These are phyloP conservation scores for Cladophialophora psammophila DNA, from an alignment of 2,329 filamentous ascomycete species.

Conservation along the genomic window DNA sequence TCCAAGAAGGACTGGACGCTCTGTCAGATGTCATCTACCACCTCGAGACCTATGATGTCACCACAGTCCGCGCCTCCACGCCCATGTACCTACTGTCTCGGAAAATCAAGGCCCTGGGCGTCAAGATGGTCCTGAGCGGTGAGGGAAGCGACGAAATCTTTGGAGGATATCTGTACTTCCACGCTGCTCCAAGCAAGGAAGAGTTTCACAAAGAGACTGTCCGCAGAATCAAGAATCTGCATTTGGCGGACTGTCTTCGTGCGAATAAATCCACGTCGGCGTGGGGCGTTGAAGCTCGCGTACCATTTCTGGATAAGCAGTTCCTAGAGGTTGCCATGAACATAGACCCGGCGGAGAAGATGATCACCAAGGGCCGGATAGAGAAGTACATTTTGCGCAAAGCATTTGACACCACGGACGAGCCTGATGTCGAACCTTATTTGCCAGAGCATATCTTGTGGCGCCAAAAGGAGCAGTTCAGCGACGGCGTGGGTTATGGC, in stretches of 20 bases:
- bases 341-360: slow-evolving; percentile 92
- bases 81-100: slow-evolving; percentile 97
- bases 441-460: slow-evolving; percentile 96
- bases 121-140: slow-evolving; percentile 98
- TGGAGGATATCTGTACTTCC: slow-evolving; percentile 98
- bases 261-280: slow-evolving; percentile 99
- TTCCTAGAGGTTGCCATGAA: slow-evolving; percentile 94
- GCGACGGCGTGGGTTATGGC: slow-evolving; percentile 96
- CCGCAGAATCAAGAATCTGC: slow-evolving; percentile 92
- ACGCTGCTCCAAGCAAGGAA: slow-evolving; percentile 86
- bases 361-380: slow-evolving; percentile 87
- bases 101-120: slow-evolving; percentile 99
- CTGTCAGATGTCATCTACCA: slow-evolving; percentile 98
- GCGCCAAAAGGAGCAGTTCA: slow-evolving; percentile 99
- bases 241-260: slow-evolving; percentile 92
- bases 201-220: slow-evolving; percentile 97
- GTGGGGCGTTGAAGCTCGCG: slow-evolving; percentile 96
- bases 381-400: slow-evolving; percentile 99
- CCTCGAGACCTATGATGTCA: slow-evolving; percentile 97
- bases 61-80: slow-evolving; percentile 96
- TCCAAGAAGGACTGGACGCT: slow-evolving; percentile 95
- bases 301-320: slow-evolving; percentile 96
- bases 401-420: slow-evolving; percentile 91
- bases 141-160: slow-evolving; percentile 99
- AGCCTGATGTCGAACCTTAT: slow-evolving; percentile 81